Evolutionary conservation across 2,329 filamentous ascomycete species (phyloP).

Genomic region (Microsporum ferrugineum): DNA sequence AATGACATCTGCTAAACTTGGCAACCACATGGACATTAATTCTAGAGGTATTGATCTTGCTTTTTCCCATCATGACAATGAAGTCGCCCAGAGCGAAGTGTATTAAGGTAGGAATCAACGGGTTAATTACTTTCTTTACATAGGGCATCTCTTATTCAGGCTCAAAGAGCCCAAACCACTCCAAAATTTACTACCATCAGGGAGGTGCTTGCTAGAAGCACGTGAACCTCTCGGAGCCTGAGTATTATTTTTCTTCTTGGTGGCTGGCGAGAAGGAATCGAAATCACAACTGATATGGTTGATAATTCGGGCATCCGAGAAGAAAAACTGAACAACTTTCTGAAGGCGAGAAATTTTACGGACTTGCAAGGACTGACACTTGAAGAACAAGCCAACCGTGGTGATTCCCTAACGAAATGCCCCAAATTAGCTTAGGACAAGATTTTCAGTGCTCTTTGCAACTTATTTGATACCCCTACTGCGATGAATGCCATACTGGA

Average conservation of each 20-base stretch:
- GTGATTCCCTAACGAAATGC: constrained; percentile 24
- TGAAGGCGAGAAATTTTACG: constrained; percentile 43
- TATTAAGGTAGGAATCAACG: constrained; percentile 61
- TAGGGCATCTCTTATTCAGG: constrained; percentile 83
- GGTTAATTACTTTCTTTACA: constrained; percentile 94
- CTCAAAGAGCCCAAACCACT: constrained; percentile 87
- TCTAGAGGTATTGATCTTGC: constrained; percentile 84
- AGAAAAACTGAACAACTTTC: constrained; percentile 59
- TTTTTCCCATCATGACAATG: constrained; percentile 89
- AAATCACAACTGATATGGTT: constrained; percentile 75
- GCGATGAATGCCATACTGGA: constrained; percentile 69
- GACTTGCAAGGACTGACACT: constrained; percentile 18
- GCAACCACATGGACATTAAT: constrained; percentile 78
- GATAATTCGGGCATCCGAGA: constrained; percentile 69
- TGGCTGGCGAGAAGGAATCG: constrained; percentile 80
- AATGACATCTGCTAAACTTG: constrained; percentile 85
- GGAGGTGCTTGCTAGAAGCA: constrained; percentile 57
- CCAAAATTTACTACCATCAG: constrained; percentile 90
- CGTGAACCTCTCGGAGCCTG: constrained; percentile 68
- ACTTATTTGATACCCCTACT: constrained; percentile 76
- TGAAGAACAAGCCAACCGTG: constrained; percentile 15
- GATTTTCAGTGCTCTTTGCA: constrained; percentile 50
- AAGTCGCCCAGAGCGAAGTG: constrained; percentile 77
- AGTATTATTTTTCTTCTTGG: constrained; percentile 83
- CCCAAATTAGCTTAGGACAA: constrained; percentile 10